Evolutionary conservation across 2,329 filamentous ascomycete genomes (phyloP).

Genomic region (Diaporthe australafricana): DNA sequence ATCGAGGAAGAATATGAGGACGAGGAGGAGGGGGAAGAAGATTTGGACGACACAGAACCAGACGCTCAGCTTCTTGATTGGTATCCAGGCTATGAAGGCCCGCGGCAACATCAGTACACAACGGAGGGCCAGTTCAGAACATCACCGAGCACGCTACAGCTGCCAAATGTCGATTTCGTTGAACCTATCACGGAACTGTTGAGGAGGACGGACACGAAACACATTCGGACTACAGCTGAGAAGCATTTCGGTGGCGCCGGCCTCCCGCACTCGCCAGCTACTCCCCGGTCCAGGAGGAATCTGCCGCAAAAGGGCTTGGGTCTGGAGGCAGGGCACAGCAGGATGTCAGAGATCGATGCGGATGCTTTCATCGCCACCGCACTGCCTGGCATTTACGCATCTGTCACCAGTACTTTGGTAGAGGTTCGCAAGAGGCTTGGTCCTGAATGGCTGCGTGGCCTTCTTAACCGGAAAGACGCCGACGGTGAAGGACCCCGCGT

Average conservation of each 20-base stretch:
- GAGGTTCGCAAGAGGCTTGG: conserved; percentile 82
- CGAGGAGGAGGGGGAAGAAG: conserved; percentile 50
- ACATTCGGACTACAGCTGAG: conserved; percentile 79
- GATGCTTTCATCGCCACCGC: conserved; percentile 78
- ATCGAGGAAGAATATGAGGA: conserved; percentile 50
- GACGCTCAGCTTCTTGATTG: conserved; percentile 44
- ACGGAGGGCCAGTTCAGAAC: conserved; percentile 79
- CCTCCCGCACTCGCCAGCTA: conserved; percentile 81
- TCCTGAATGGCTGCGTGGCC: conserved; percentile 73
- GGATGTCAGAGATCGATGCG: conserved; percentile 80
- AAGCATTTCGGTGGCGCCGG: conserved; percentile 80
- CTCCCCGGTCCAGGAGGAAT: conserved; percentile 67
- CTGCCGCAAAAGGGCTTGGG: conserved; percentile 73
- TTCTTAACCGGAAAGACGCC: conserved; percentile 67
- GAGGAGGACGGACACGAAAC: conserved; percentile 75
- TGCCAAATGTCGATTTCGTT: conserved; percentile 78
- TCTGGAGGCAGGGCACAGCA: conserved; percentile 71
- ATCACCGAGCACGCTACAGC: conserved; percentile 77
- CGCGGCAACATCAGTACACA: conserved; percentile 80
- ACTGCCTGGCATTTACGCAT: conserved; percentile 78
- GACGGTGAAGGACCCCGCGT: conserved; percentile 67
- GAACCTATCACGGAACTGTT: conserved; percentile 78
- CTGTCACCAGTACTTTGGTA: conserved; percentile 74
- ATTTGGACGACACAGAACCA: conserved; percentile 47
- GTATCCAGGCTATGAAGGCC: conserved; percentile 43